Evolutionary conservation across 108 stramenopile species (phyloP).

Genomic region (Discostella stelligeroides): DNA sequence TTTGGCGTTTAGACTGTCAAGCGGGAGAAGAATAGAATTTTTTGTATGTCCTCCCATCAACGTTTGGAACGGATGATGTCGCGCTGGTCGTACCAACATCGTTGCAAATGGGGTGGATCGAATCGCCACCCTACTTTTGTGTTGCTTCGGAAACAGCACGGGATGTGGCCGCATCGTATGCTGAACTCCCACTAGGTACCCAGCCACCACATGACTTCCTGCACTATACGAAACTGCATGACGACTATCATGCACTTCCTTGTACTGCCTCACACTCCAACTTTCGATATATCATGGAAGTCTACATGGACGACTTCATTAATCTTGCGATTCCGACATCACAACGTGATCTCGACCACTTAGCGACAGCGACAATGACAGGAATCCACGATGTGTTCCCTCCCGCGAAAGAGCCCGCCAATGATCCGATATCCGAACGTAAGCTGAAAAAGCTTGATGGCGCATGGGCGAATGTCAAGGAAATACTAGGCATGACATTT

Average conservation of each 20-base stretch:
- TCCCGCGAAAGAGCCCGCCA: neutral
- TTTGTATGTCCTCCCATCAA: too few species aligned
- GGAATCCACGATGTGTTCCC: conserved; percentile 42
- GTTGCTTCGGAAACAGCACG: conserved; percentile 9
- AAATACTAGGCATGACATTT: conserved; percentile 24
- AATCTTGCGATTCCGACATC: conserved; percentile 4
- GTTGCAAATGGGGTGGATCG: too few species aligned
- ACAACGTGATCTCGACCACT: conserved; percentile 5
- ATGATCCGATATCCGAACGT: conserved; percentile 50
- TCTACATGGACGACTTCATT: conserved; percentile 40
- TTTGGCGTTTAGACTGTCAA: too few species aligned
- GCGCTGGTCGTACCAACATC: too few species aligned
- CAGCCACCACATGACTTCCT: neutral
- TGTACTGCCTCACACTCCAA: too few species aligned
- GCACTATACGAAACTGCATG: neutral
- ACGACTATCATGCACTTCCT: neutral
- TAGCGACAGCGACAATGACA: conserved; percentile 2
- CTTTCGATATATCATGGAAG: too few species aligned
- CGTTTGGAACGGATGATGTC: too few species aligned
- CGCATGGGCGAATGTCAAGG: neutral
- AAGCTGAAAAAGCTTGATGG: conserved; percentile 47
- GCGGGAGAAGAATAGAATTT: too few species aligned
- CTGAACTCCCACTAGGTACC: conserved; percentile 10
- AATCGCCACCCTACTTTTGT: too few species aligned
- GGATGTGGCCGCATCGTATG: too few species aligned